A percentile compares a stretch with the other conserved stretches of the same genome.
Evolutionary conservation across 805 yeast genomes (phyloP).

Genomic region (Ogataea nonfermentans): DNA sequence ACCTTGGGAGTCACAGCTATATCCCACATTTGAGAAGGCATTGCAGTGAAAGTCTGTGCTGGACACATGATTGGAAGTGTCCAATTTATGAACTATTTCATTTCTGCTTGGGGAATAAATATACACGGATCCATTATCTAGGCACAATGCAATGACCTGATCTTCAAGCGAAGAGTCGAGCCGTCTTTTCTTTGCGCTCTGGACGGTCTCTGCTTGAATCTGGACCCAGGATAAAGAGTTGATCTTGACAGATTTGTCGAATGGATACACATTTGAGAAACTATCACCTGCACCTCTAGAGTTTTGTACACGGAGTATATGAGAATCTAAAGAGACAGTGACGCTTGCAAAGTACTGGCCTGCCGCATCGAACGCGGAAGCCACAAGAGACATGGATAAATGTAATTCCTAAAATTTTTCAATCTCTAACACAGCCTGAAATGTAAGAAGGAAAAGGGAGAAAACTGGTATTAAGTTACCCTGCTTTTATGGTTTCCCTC

Average conservation of each 20-base stretch:
- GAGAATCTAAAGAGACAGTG: constrained; percentile 66
- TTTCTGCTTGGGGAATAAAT: constrained; percentile 68
- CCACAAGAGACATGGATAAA: constrained; percentile 20
- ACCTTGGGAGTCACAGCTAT: constrained; percentile 62
- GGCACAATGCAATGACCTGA: constrained; percentile 56
- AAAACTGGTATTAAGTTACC: constrained; percentile 1
- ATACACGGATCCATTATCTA: constrained; percentile 61
- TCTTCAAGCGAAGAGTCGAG: constrained; percentile 33
- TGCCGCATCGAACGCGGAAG: constrained; percentile 58
- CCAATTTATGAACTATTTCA: constrained; percentile 51
- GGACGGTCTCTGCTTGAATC: constrained; percentile 5
- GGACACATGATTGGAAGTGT: constrained; percentile 16
- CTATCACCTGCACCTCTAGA: constrained; percentile 37
- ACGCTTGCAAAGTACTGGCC: constrained; percentile 66
- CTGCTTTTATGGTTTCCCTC: not conserved
- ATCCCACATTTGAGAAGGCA: constrained; percentile 42
- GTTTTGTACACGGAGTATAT: constrained; percentile 64
- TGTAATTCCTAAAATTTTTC: constrained; percentile 16
- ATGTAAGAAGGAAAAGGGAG: not conserved
- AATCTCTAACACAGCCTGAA: constrained; percentile 13
- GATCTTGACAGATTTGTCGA: constrained; percentile 50
- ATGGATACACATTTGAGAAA: constrained; percentile 41
- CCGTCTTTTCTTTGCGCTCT: constrained; percentile 30
- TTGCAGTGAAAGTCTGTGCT: constrained; percentile 47
- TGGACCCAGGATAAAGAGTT: constrained; percentile 55